phyloP scores from a whole-genome alignment of 495 filamentous ascomycete species.

The Ramalina intermedia region DNA sequence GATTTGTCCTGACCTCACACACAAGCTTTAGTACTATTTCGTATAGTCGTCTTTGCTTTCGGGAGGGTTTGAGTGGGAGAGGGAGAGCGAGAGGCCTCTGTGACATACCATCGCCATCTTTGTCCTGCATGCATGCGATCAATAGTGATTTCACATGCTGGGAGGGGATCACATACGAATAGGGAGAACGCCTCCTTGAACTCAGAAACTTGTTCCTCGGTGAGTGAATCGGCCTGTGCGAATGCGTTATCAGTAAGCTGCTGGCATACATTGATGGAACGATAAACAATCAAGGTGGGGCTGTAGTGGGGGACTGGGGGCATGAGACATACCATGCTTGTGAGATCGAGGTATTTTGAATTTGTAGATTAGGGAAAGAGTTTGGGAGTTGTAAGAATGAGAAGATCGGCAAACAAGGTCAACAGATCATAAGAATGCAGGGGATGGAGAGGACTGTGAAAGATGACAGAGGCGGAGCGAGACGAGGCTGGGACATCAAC shows the following conservation, averaged over 20 bases:
- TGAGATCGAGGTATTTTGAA: background rate
- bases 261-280: background rate
- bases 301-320: background rate
- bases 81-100: background rate
- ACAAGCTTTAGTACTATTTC: background rate
- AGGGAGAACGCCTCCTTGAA: conserved; percentile 99
- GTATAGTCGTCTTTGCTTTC: background rate
- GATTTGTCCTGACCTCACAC: conserved; percentile 64
- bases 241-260: conserved; percentile 12
- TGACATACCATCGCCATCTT: conserved; percentile 97
- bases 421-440: too few species aligned
- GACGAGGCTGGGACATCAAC: too few species aligned
- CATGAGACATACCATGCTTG: background rate
- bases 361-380: background rate
- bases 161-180: conserved; percentile 59
- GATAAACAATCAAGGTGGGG: background rate
- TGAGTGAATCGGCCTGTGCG: conserved; percentile 73
- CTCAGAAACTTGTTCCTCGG: conserved; percentile 98
- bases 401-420: too few species aligned
- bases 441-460: too few species aligned
- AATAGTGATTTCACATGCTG: background rate
- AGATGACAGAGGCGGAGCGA: too few species aligned
- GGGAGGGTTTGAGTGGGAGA: background rate
- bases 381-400: too few species aligned
- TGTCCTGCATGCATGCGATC: conserved; percentile 51